phyloP scores from a whole-genome alignment of 768 basidiomycete genomes.

The Cystoderma amianthinum region DNA sequence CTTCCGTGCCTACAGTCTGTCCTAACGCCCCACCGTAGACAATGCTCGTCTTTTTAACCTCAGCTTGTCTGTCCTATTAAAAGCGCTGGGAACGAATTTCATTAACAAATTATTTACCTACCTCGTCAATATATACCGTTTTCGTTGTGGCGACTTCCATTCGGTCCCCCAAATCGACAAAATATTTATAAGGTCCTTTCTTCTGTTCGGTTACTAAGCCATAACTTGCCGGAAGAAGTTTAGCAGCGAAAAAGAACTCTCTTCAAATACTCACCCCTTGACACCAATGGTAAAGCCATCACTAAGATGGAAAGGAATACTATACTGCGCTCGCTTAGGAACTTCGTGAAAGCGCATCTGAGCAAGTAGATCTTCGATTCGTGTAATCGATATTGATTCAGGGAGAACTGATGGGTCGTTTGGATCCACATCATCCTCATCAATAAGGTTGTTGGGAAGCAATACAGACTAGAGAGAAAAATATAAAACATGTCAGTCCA shows the following conservation, averaged over 20 bases:
- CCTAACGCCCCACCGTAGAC: conserved; percentile 37
- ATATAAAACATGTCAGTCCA: neutral
- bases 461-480: conserved; percentile 47
- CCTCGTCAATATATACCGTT: conserved; percentile 76
- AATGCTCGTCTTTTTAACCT: conserved; percentile 37
- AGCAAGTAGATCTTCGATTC: conserved; percentile 68
- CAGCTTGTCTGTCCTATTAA: conserved; percentile 34
- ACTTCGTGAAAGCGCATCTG: conserved; percentile 81
- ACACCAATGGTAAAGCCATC: conserved; percentile 70
- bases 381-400: conserved; percentile 67
- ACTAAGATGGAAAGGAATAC: conserved; percentile 73
- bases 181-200: conserved; percentile 78
- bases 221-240: conserved; percentile 46
- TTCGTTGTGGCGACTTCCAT: conserved; percentile 71
- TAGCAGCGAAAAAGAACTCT: conserved; percentile 6
- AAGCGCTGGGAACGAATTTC: conserved; percentile 1
- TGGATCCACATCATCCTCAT: conserved; percentile 41
- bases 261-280: conserved; percentile 53
- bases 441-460: conserved; percentile 40
- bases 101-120: conserved; percentile 15
- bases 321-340: conserved; percentile 79
- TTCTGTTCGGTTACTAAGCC: conserved; percentile 84
- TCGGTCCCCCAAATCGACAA: conserved; percentile 68
- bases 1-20: conserved; percentile 20
- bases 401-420: conserved; percentile 45